These are phyloP conservation scores for Termitomyces sp. DNA, from an alignment of 768 basidiomycete genomes.

Conservation along the genomic window DNA sequence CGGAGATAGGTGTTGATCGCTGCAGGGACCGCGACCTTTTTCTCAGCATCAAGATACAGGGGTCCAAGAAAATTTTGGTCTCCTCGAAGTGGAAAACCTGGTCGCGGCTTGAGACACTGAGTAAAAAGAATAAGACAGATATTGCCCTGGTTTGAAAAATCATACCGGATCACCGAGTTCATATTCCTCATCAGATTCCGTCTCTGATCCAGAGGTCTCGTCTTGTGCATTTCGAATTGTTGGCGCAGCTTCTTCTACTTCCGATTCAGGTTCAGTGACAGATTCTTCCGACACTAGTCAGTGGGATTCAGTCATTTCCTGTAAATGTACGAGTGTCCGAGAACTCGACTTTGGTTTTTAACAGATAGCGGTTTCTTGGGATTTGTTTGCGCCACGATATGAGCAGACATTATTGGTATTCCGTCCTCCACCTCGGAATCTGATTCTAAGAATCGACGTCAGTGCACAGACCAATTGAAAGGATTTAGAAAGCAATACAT, in stretches of 20 bases:
- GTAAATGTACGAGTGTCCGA: not conserved
- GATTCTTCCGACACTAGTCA: conserved; percentile 12
- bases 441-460: conserved; percentile 19
- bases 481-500: not conserved
- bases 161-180: conserved; percentile 22
- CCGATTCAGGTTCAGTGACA: conserved; percentile 36
- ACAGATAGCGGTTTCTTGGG: conserved; percentile 5
- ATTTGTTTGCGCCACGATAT: not conserved
- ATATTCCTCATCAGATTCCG: conserved; percentile 40
- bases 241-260: conserved; percentile 11
- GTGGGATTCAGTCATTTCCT: not conserved
- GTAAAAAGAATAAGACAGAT: not conserved
- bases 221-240: not conserved
- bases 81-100: conserved; percentile 44
- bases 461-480: not conserved
- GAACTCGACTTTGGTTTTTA: conserved; percentile 7
- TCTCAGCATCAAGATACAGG: conserved; percentile 42
- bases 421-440: conserved; percentile 11
- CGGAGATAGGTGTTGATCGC: conserved; percentile 84
- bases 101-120: conserved; percentile 35
- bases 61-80: conserved; percentile 39
- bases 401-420: not conserved
- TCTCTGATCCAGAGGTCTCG: conserved; percentile 24
- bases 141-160: too few relatives aligned
- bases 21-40: conserved; percentile 49